phyloP scores from a whole-genome alignment of 1,139 yeast genomes.

The Diutina pseudorugosa region DNA sequence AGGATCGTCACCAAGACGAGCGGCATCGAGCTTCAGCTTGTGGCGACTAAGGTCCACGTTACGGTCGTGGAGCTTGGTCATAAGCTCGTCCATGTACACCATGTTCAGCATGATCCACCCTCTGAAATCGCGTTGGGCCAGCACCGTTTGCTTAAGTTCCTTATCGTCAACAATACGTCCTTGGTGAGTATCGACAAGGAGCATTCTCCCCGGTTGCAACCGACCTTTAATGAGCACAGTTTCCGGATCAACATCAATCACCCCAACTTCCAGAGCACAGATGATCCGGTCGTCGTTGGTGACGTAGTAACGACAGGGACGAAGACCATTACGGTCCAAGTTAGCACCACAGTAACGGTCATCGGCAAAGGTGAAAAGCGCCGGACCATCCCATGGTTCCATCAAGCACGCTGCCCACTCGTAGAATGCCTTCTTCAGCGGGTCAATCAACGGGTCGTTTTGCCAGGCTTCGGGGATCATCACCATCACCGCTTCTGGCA shows the following conservation, averaged over 20 bases:
- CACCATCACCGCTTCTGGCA: constrained; percentile 96
- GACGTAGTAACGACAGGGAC: constrained; percentile 96
- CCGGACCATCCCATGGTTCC: constrained; percentile 99
- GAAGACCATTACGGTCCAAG: constrained; percentile 90
- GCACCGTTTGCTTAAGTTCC: constrained; percentile 69
- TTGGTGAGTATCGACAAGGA: constrained; percentile 84
- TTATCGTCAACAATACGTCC: constrained; percentile 91
- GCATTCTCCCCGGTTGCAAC: constrained; percentile 92
- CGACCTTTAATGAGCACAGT: constrained; percentile 83
- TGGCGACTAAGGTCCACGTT: constrained; percentile 18
- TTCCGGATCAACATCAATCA: constrained; percentile 77
- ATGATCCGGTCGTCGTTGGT: constrained; percentile 92
- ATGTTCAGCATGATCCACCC: constrained; percentile 85
- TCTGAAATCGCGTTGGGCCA: constrained; percentile 84
- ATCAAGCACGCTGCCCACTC: constrained; percentile 99
- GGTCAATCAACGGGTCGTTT: constrained; percentile 74
- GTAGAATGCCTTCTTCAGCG: constrained; percentile 85
- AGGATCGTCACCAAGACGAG: constrained; percentile 37
- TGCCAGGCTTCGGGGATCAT: constrained; percentile 99
- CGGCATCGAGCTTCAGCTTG: constrained; percentile 7
- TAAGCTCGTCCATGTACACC: constrained; percentile 69
- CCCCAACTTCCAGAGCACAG: constrained; percentile 98
- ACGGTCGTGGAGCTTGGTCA: constrained; percentile 43
- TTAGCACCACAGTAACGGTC: constrained; percentile 98
- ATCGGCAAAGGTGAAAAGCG: constrained; percentile 91